Evolutionary conservation across 2,329 filamentous ascomycete species (phyloP).

Genomic region (Colletotrichum gloeosporioides): DNA sequence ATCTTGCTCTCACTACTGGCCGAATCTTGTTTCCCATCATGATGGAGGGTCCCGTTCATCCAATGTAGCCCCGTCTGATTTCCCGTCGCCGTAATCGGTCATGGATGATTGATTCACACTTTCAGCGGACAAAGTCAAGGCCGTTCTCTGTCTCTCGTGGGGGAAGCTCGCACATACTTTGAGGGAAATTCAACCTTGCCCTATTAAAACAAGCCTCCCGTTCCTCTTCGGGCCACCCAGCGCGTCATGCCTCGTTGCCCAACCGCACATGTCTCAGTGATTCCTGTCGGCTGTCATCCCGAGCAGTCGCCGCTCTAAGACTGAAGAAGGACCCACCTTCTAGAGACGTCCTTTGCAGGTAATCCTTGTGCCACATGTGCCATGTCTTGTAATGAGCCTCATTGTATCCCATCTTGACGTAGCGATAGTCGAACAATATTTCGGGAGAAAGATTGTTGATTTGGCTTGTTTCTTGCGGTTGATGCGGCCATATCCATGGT

Average conservation of each 20-base stretch:
- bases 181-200: background rate
- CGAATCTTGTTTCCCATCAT: background rate
- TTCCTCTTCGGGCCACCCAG: background rate
- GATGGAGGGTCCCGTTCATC: background rate
- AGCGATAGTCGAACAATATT: background rate
- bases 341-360: background rate
- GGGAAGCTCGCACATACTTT: background rate
- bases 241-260: background rate
- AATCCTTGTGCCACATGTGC: background rate
- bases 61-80: background rate
- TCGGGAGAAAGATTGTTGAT: background rate
- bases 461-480: accelerated
- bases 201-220: background rate
- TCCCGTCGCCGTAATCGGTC: background rate
- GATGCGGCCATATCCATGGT: too few relatives aligned
- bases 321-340: background rate
- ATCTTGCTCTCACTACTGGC: background rate
- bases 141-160: background rate
- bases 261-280: background rate
- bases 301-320: background rate
- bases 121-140: constrained; percentile 4
- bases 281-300: background rate
- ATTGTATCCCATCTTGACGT: too few relatives aligned
- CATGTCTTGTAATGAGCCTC: background rate
- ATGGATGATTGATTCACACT: background rate